Evolutionary conservation across 2,329 filamentous ascomycete genomes (phyloP), one percentile per base, ranked within the genome.

Genomic region (Calonectria pseudoturangicola): DNA sequence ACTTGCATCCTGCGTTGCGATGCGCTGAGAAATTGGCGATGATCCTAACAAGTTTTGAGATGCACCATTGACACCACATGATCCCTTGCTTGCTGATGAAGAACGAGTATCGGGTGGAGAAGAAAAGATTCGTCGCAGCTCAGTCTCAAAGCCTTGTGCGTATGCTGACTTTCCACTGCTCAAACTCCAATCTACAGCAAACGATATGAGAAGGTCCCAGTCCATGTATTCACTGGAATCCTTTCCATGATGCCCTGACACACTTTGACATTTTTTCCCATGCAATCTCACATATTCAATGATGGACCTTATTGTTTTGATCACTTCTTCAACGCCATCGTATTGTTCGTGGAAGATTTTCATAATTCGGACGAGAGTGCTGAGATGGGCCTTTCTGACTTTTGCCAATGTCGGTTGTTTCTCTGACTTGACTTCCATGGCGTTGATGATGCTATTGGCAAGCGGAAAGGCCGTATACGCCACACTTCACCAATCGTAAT

Each of bases 331-430:
- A 54, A 66, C 63, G 4, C 63, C 63, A 13, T 66, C 63, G 13
- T 66, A 66, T 54, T 66, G 63, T 10, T 66, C 63, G 33, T 66
- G 63, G 7, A 66, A 66, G 27, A 66, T 48, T 12, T 66, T 54
- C 63, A 66, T 66, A 5, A 48, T 36, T 0, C 48, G 33, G 13
- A 66, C 36, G 10, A 66, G 25, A 2, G 63, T 27, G n/a, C 28
- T 54, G 21, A 66, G 33, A 25, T 66, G 63, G 21, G 63, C 33
- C 28, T 66, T 39, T 8, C 36, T 13, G n/a, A 36, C n/a, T 21
- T 54, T 41, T 28, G 63, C 21, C 30, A 56, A 21, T 5, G 51
- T 56, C 21, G 51, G 51, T 5, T 56, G 51, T 13, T 56, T 56
- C 7, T 56, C 51, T 36, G 51, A 21, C 8, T 9, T n/a, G 15